Evolutionary conservation across 441 rosid genomes (phyloP).

Genomic region (Croton setiger): DNA sequence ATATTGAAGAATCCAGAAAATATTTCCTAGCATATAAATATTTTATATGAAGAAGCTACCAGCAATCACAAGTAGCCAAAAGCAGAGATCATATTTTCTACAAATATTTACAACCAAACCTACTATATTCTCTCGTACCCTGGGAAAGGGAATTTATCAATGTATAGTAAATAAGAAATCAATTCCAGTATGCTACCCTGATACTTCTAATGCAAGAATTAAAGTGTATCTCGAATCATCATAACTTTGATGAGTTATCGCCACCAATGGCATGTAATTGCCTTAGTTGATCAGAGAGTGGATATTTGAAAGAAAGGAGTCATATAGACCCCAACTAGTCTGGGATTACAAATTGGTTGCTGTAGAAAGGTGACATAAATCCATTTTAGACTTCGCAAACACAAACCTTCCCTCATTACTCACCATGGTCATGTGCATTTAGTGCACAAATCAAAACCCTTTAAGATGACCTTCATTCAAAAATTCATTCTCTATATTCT

Average conservation of each 20-base stretch:
- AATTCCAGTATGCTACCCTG: not conserved
- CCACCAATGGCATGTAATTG: not conserved
- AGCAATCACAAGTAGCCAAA: not conserved
- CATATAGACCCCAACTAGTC: no score
- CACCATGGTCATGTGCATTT: not conserved
- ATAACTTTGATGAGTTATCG: not conserved
- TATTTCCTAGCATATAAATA: no score
- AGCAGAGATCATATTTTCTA: not conserved
- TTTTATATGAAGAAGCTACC: no score
- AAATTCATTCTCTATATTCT: not conserved
- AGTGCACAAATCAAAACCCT: not conserved
- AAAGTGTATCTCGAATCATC: not conserved
- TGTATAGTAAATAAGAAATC: not conserved
- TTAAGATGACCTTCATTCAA: not conserved
- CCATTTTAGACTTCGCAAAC: not conserved
- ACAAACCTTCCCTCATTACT: conserved; percentile 1
- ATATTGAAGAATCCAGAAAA: no score
- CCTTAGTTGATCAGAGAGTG: not conserved
- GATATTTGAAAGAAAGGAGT: not conserved
- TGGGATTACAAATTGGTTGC: no score
- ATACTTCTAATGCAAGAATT: not conserved
- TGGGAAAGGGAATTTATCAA: not conserved
- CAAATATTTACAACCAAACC: not conserved
- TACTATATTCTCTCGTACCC: not conserved
- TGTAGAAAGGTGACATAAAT: no score